A percentile compares a stretch with the other conserved stretches of the same genome.
Evolutionary conservation across 2,329 filamentous ascomycete genomes (phyloP).

Genomic region (Sporothrix variecibatus): DNA sequence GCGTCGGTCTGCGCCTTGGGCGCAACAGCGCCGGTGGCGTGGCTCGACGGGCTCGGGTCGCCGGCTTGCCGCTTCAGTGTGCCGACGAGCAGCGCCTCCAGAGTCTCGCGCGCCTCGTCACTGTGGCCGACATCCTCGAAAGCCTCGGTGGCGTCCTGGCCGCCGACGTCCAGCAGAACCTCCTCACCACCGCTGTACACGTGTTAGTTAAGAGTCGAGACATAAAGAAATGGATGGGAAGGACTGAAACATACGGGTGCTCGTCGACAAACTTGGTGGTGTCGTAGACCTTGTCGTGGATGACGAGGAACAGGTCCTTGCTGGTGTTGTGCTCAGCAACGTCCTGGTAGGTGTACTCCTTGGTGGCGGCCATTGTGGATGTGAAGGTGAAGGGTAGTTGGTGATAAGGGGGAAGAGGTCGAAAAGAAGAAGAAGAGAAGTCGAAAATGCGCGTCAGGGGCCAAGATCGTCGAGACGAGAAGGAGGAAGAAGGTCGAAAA

Average conservation of each 20-base stretch:
- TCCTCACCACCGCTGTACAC: slow-evolving; percentile 86
- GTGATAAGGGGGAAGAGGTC: not conserved
- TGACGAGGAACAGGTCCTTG: slow-evolving; percentile 88
- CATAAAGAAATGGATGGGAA: slow-evolving; percentile 19
- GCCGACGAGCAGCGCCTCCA: slow-evolving; percentile 74
- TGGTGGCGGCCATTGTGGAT: slow-evolving; percentile 42
- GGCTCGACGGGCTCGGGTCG: slow-evolving; percentile 70
- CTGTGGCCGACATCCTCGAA: slow-evolving; percentile 99
- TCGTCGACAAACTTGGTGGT: slow-evolving; percentile 87
- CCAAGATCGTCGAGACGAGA: slow-evolving; percentile 14
- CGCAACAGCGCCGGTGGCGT: slow-evolving; percentile 51
- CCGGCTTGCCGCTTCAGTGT: slow-evolving; percentile 78
- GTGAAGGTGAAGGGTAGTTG: not conserved
- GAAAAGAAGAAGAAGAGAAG: not conserved
- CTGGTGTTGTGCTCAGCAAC: slow-evolving; percentile 85
- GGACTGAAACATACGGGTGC: slow-evolving; percentile 81
- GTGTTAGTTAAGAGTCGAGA: slow-evolving; percentile 33
- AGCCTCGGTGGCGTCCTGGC: slow-evolving; percentile 94
- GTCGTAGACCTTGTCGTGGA: slow-evolving; percentile 98
- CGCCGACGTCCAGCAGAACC: slow-evolving; percentile 92
- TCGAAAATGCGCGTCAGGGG: slow-evolving; percentile 4
- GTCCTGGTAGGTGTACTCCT: slow-evolving; percentile 74
- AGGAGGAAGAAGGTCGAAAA: not conserved
- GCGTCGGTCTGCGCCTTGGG: slow-evolving; percentile 51
- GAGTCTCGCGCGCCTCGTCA: slow-evolving; percentile 94